Base-by-base conservation (phyloP, 1,284 basidiomycete species). In the Tilletiaria anomala region DNA sequence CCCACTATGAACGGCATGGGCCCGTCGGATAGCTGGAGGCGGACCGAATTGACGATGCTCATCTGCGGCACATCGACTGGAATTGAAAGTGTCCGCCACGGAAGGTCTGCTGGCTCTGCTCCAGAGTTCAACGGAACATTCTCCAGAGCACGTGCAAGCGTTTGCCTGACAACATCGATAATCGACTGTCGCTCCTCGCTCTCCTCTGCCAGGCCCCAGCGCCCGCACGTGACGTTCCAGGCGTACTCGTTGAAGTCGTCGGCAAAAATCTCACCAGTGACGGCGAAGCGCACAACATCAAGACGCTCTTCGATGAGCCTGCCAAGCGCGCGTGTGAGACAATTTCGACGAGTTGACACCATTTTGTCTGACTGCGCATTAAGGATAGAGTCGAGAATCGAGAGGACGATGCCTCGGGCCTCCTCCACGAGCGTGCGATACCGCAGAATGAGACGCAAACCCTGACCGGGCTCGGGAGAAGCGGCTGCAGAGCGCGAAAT, bases 361-460 rank as follows among this genome's bases (percentile, higher is more conserved):
- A n/a, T 35, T 11, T 31, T 4, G 31, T 24, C 3, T 4, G 14
- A 17, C 26, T 17, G 17, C n/a, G 4, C 37, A 3, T 12, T 5
- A 11, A 44, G 16, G 19, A 33, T 17, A 2, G 18, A 23, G 10
- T 44, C 36, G 26, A 60, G 40, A 8, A 35, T 20, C 0, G 19
- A 8, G 0, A 45, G 26, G 8, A 45, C 43, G 1, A 37, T 16
- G 10, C 5, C 36, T 4, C 42, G 23, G 5, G 50, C 53, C 23
- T 65, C 61, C 21, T 61, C 61, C 5, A 39, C 35, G 21, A 58
- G 33, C 1, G 50, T 43, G 10, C 56, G 47, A 37, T 58, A 65
- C 26, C 33, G 17, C 4, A 65, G 44, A 8, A 35, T 29, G 12
- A 65, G 36, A 21, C 55, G 41, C 35, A 63, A 33, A n/a, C n/a